Conservation (phyloP, 257 asterid species). For the Solanum okadae region DNA sequence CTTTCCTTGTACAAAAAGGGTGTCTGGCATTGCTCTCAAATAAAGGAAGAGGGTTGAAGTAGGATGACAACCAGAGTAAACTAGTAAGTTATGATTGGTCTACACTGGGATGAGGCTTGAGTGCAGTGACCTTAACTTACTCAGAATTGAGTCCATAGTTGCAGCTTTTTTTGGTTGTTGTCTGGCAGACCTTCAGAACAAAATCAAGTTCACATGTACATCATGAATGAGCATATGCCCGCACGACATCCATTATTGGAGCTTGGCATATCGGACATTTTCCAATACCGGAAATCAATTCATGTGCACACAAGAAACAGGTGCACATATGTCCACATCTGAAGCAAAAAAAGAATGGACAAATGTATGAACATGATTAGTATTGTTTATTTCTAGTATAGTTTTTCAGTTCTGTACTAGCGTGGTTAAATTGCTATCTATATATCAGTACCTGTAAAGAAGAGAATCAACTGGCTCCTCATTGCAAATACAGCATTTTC, state of each 20-base stretch:
- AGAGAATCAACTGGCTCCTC: conserved; percentile 52
- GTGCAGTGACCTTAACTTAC: neutral
- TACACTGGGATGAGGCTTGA: neutral
- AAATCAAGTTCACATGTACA: conserved; percentile 15
- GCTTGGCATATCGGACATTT: conserved; percentile 76
- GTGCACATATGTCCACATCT: conserved; percentile 97
- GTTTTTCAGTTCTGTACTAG: neutral
- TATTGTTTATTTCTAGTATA: neutral
- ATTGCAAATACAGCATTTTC: conserved; percentile 55
- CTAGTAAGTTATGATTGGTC: neutral
- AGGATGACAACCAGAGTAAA: neutral
- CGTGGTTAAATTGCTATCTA: neutral
- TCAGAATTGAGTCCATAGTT: neutral
- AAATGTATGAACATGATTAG: neutral
- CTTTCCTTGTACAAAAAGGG: too few relatives aligned
- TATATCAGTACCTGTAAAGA: conserved; percentile 51
- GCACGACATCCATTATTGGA: conserved; percentile 64
- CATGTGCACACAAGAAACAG: conserved; percentile 65
- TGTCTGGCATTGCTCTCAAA: neutral
- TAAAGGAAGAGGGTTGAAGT: neutral
- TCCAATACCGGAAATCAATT: conserved; percentile 49
- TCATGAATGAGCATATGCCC: conserved; percentile 28
- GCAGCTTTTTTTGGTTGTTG: neutral
- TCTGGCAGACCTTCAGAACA: conserved; percentile 6
- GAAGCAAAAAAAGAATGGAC: conserved; percentile 6